Percentiles rank a stretch among this genome's conserved stretches.
Conservation (phyloP, 2,329 filamentous ascomycete genomes). For the Penicillium sp. region DNA sequence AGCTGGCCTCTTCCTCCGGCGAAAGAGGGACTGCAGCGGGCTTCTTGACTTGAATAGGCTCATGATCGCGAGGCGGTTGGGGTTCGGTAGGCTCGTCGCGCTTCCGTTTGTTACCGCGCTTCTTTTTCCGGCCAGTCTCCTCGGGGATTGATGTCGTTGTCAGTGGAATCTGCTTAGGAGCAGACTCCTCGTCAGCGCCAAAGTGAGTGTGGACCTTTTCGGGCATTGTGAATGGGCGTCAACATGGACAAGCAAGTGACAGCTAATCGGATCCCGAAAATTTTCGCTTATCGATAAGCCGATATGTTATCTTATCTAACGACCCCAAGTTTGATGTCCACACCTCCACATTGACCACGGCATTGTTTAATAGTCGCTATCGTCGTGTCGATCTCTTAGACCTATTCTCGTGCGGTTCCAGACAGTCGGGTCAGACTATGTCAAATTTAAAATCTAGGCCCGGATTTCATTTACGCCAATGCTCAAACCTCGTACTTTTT, state of each 20-base stretch:
- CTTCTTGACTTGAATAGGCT: neutral
- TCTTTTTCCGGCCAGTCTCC: constrained; percentile 22
- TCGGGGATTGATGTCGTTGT: constrained; percentile 1
- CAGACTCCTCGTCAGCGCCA: constrained; percentile 30
- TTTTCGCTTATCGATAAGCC: constrained; percentile 21
- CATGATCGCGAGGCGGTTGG: constrained; percentile 8
- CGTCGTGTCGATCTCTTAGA: neutral
- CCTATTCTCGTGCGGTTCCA: neutral
- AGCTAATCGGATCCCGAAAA: constrained; percentile 7
- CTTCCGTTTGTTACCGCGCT: constrained; percentile 36
- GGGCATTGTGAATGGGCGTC: constrained; percentile 36
- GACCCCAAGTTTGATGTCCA: neutral
- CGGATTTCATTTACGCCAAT: neutral
- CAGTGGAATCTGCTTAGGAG: constrained; percentile 13
- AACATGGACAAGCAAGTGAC: neutral
- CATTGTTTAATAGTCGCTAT: neutral
- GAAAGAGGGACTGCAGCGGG: neutral
- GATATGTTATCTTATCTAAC: constrained; percentile 6
- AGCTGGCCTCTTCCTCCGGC: neutral
- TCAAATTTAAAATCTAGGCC: neutral
- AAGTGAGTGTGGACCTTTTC: constrained; percentile 44
- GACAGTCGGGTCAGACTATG: neutral
- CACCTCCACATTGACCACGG: neutral
- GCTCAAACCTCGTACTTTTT: constrained; percentile 3
- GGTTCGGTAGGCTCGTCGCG: constrained; percentile 24